Evolutionary conservation across 345 rosid species (phyloP), one percentile per base, ranked within the genome.

Genomic region (Citrus mangshanensis): DNA sequence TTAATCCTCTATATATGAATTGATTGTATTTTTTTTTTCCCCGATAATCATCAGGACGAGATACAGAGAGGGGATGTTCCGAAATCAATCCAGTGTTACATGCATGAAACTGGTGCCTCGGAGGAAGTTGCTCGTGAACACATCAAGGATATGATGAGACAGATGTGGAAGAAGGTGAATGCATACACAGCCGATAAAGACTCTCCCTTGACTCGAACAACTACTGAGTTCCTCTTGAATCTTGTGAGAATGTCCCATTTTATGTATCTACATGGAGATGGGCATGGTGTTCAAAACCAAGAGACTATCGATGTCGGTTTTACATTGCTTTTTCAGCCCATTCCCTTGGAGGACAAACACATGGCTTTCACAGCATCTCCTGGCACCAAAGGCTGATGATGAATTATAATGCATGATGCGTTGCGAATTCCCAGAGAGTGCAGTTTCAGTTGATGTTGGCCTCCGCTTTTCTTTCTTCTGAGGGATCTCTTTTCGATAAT

Each of bases 71-170:
- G 89, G 2, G 86, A 85, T 66, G 68, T 68, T 30, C 56, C 82
- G 4, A 87, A 87, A 62, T 81, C 85, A 14, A 70, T 87, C 16
- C 88, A 83, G 58, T 87, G 87, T 74, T 68, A 81, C 75, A 84
- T 85, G 89, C 59, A 73, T 5, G 85, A 87, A 73, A 85, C 85
- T 0, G 80, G 80, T 21, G 80, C 61, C 27, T 79, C 85, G 0
- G 84, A 83, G 42, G 79, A 71, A 75, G 79, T 71, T 74, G 75
- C 82, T 28, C 79, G 79, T 72, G 77, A 72, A 30, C 60, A 77
- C 77, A 68, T 86, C n/a, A 54, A 30, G 28, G 13, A 65, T 54
- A 35, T 80, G 76, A 70, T 55, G 14, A 42, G 74, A 30, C 72
- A 46, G 16, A 63, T 77, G n/a, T 87, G 79, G 86, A 84, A 83